phyloP scores from a whole-genome alignment of 2,329 filamentous ascomycete genomes.

The Penicillium paneum region DNA sequence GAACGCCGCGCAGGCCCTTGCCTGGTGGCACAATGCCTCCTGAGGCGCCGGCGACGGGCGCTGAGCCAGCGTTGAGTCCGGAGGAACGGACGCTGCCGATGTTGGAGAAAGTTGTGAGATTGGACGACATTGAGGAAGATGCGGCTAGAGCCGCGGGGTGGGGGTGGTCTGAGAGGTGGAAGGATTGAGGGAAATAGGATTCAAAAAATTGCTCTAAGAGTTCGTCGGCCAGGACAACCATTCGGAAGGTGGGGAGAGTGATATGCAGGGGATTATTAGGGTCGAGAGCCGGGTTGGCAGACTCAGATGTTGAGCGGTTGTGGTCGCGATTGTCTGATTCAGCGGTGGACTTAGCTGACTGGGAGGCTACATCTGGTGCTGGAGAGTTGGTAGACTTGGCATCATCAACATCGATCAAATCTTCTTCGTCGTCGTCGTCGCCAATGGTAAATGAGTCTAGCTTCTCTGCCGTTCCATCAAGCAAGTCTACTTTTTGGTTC shows the following conservation, averaged over 20 bases:
- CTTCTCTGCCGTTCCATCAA: conserved; percentile 33
- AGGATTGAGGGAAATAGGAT: conserved; percentile 86
- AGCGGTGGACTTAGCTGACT: conserved; percentile 8
- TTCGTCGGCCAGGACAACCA: conserved; percentile 96
- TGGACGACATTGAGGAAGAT: conserved; percentile 56
- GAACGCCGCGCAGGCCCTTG: conserved; percentile 81
- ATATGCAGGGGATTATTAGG: conserved; percentile 92
- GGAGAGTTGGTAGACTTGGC: conserved; percentile 27
- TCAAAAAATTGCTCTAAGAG: conserved; percentile 96
- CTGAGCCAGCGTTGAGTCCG: conserved; percentile 38
- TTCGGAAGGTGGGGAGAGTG: conserved; percentile 94
- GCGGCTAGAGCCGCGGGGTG: conserved; percentile 46
- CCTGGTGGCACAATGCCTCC: conserved; percentile 61
- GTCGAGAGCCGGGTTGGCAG: conserved; percentile 86
- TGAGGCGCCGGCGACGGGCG: conserved; percentile 48
- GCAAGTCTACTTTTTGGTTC: conserved; percentile 47
- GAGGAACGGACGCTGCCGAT: conserved; percentile 52
- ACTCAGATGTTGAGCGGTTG: conserved; percentile 65
- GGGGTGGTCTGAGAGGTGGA: conserved; percentile 73
- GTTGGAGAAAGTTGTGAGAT: conserved; percentile 81
- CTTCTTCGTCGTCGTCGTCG: conserved; percentile 56
- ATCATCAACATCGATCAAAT: conserved; percentile 41
- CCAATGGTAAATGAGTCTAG: conserved; percentile 69
- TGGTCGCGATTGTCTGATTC: conserved; percentile 16
- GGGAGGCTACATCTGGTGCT: conserved; percentile 15